Evolutionary conservation across 176 grass and related monocot species (phyloP).

Genomic region (Alopecurus myosuroides): DNA sequence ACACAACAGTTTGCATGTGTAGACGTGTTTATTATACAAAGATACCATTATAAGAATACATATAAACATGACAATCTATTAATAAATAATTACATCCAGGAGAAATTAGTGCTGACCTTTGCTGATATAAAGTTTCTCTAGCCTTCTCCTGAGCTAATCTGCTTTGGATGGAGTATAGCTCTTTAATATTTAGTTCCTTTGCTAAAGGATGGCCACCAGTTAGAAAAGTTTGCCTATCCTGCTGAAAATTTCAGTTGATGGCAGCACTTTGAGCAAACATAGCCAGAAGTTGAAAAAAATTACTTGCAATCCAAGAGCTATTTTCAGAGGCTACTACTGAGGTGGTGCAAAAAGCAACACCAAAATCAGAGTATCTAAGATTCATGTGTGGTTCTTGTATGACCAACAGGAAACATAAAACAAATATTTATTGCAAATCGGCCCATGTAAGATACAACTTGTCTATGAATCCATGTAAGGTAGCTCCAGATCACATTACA

Average conservation of each 20-base stretch:
- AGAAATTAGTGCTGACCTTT: conserved; percentile 47
- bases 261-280: conserved; percentile 4
- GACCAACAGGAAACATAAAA: neutral
- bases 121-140: conserved; percentile 56
- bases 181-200: conserved; percentile 81
- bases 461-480: neutral
- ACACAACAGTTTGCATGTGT: neutral
- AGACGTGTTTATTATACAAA: neutral
- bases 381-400: neutral
- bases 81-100: neutral
- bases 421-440: neutral
- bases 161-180: conserved; percentile 83
- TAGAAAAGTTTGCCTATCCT: conserved; percentile 69
- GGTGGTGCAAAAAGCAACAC: neutral
- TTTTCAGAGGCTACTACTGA: conserved; percentile 5
- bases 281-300: neutral
- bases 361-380: neutral
- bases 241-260: conserved; percentile 24
- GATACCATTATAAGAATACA: neutral
- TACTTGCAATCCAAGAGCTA: conserved; percentile 1
- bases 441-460: neutral
- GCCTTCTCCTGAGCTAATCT: conserved; percentile 80
- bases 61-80: too few species aligned
- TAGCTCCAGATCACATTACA: neutral
- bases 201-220: conserved; percentile 53